Evolutionary conservation across 345 rosid genomes (phyloP).

Genomic region (Brassica nigra): DNA sequence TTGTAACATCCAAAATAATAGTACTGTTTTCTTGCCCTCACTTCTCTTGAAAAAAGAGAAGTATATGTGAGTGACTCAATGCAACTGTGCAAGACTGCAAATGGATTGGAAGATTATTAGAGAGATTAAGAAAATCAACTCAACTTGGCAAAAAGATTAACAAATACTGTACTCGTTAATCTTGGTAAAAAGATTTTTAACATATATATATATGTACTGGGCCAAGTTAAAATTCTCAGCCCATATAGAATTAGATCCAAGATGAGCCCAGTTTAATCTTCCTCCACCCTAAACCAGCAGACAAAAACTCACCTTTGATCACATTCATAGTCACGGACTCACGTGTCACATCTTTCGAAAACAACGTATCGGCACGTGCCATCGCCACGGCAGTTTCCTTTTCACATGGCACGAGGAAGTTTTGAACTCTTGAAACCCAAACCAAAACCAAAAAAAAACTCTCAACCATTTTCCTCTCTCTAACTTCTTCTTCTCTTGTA

Average conservation of each 20-base stretch:
- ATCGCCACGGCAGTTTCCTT: slow-evolving; percentile 27
- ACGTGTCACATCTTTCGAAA: slow-evolving; percentile 36
- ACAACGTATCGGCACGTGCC: slow-evolving; percentile 40
- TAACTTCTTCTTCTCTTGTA: neutral
- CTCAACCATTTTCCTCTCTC: slow-evolving; percentile 8
- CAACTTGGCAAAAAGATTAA: neutral
- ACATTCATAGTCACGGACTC: slow-evolving; percentile 8
- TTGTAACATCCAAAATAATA: too few species aligned
- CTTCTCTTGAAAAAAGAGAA: neutral
- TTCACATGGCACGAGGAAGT: slow-evolving; percentile 33
- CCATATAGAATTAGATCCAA: neutral
- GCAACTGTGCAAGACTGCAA: neutral
- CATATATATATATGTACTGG: neutral
- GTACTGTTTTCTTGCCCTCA: neutral
- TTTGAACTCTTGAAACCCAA: slow-evolving; percentile 3
- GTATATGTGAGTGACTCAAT: neutral
- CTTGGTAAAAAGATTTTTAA: too few species aligned
- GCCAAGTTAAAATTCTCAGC: neutral
- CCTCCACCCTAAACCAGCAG: neutral
- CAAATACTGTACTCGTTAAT: neutral
- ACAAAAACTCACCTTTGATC: neutral
- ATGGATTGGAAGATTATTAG: neutral
- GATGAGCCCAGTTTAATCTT: neutral
- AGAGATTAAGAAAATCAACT: neutral
- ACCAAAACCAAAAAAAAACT: neutral